Evolutionary conservation across 2,329 filamentous ascomycete species (phyloP), one percentile per base, ranked within the genome.

Genomic region (Harringtonia lauricola): DNA sequence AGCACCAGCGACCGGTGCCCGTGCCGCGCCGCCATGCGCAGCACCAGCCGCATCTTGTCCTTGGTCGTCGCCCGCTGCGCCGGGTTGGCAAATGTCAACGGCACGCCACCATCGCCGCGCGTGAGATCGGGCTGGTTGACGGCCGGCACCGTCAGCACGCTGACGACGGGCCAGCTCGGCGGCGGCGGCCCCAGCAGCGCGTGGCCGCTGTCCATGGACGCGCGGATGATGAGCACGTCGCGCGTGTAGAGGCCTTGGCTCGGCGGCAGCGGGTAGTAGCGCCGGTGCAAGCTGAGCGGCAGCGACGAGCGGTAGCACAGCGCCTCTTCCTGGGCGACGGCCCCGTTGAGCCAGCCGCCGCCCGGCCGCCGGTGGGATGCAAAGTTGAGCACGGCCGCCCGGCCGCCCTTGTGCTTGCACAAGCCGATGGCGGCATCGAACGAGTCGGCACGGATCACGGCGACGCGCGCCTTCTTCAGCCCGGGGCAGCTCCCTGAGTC

Each of bases 301-400:
- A 79, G 67, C 1, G 73, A 72, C 36, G 70, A 76, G 35, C 80
- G 72, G 55, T 78, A 80, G 60, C 79, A 85, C 7, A 86, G 66
- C 3, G 74, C 71, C 62, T 85, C 81, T 60, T 86, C 81, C 57
- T 86, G 81, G 0, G 80, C 80, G 24, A 72, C 59, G 43, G 76
- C 66, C 30, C 81, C 81, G 30, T 67, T 67, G 5, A 70, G 55
- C 70, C 79, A 84, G n/a, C 78, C 79, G 17, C 81, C 81, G n/a
- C 80, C 81, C 0, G 74, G 67, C 15, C 55, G 58, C 5, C 57
- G 52, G 38, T 73, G 67, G 38, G 75, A 81, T 12, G 79, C 80
- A 62, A 83, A 75, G 53, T 84, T 86, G 45, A 85, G 63, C 22
- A 83, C 68, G 28, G 70, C 73, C 15, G 13, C 6, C 10, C 8